Percentiles rank a stretch among this genome's conserved stretches.
Conservation (phyloP, 1,139 yeast species). For the Protomyces inundatus region DNA sequence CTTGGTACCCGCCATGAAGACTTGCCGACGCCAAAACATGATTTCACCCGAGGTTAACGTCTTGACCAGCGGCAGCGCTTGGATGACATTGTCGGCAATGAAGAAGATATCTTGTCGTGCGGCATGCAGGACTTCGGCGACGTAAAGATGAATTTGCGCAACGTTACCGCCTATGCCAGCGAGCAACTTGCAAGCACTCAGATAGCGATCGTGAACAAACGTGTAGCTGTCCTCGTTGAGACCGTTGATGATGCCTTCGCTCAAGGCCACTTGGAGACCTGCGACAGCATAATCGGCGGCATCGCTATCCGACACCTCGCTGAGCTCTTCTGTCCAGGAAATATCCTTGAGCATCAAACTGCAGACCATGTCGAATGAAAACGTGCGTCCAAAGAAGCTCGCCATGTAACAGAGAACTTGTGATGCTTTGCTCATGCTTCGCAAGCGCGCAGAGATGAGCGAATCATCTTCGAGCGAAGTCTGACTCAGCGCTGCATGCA, state of each 20-base stretch:
- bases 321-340: constrained; percentile 10
- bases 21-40: background rate
- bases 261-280: constrained; percentile 30
- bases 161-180: background rate
- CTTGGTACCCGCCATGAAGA: constrained; percentile 13
- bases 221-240: constrained; percentile 23
- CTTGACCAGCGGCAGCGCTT: constrained; percentile 27
- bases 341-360: constrained; percentile 16
- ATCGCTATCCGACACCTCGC: constrained; percentile 16
- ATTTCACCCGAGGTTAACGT: background rate
- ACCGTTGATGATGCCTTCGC: constrained; percentile 26
- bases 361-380: constrained; percentile 29
- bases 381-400: constrained; percentile 28
- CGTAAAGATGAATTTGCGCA: constrained; percentile 25
- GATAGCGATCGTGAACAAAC: constrained; percentile 28
- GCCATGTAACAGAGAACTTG: constrained; percentile 30
- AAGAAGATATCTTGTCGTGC: constrained; percentile 22
- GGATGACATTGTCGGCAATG: constrained; percentile 29
- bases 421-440: constrained; percentile 28
- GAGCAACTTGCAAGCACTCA: constrained; percentile 23
- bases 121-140: constrained; percentile 26
- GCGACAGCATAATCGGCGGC: constrained; percentile 30
- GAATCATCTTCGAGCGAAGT: constrained; percentile 26
- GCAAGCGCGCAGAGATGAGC: constrained; percentile 28
- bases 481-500: constrained; percentile 12